Base-by-base conservation (phyloP, 805 yeast genomes). In the Ogataea henricii region DNA sequence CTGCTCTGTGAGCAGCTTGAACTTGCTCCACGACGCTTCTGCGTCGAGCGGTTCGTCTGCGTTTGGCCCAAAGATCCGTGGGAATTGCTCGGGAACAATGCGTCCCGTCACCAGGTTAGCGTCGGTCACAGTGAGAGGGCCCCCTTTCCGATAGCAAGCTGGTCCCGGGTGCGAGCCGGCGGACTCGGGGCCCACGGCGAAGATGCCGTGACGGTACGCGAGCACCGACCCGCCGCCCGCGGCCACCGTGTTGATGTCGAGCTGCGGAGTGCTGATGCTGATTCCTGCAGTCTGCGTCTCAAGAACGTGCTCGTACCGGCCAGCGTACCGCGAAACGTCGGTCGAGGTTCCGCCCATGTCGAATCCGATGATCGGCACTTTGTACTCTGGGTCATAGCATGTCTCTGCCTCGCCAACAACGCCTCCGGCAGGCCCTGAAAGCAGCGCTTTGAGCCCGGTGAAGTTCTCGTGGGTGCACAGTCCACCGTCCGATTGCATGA, bases 121-220 rank as follows among this genome's bases (percentile, higher is more conserved):
- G 67, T 87, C 95, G 0, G 95, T 87, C 4, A 87, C 83, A 0
- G 94, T 86, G 46, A 87, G 66, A 1, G 89, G 90, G 14, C 94
- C 94, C 10, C 85, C 83, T 56, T 87, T 87, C 46, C 89, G 71
- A 66, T 87, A 87, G 58, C 90, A 85, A 4, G 89, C 87, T 2
- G 95, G 94, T 3, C 94, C 94, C 5, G 95, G 95, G 57, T 87
- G 89, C 1, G 92, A 85, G 9, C 87, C 74, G 6, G 94, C 94
- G 44, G 88, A 81, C 55, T 85, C 90, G 0, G 95, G 95, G 1
- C 95, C 95, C 5, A 87, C 94, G 6, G 73, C 78, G 58, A 86
- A 86, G 23, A 83, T 65, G 2, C 89, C 88, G 59, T 83, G 82
- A 55, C 77, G 74, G 78, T 83, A 85, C 47, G 72, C 70, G 37